These are phyloP conservation scores for Leccinum pellstonianum DNA, from an alignment of 768 basidiomycete genomes.

Conservation along the genomic window DNA sequence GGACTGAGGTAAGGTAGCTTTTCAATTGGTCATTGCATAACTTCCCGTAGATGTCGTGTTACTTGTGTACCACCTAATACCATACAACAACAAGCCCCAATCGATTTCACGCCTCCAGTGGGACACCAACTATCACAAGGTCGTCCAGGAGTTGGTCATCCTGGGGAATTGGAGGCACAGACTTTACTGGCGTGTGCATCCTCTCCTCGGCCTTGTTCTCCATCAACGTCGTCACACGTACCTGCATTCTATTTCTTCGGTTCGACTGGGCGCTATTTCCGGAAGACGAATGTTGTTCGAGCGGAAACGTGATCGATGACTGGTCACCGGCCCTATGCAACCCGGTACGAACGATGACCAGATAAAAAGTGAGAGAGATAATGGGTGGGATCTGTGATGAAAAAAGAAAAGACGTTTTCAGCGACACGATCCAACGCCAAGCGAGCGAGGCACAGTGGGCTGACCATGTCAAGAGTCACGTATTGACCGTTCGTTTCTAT, in stretches of 20 bases:
- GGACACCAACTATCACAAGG: background rate
- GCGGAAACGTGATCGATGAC: background rate
- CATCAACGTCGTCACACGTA: constrained; percentile 6
- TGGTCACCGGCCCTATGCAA: constrained; percentile 5
- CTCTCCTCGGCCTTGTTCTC: background rate
- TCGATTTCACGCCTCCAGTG: background rate
- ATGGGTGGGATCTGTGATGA: constrained; percentile 34
- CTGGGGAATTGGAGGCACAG: background rate
- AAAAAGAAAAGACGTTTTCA: background rate
- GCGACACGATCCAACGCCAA: background rate
- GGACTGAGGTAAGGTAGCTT: background rate
- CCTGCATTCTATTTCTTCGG: background rate
- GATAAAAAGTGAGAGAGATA: constrained; percentile 42
- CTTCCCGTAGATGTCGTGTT: background rate
- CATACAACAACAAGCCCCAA: background rate
- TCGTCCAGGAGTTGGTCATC: background rate
- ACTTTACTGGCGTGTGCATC: background rate
- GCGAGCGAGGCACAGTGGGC: background rate
- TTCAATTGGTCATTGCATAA: background rate
- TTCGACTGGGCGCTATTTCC: background rate
- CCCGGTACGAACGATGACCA: constrained; percentile 42
- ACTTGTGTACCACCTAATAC: background rate
- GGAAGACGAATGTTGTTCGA: background rate
- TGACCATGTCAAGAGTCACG: constrained; percentile 37
- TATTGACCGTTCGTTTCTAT: constrained; percentile 32